Evolutionary conservation across 345 rosid genomes (phyloP).

Genomic region (Citrus inodora): DNA sequence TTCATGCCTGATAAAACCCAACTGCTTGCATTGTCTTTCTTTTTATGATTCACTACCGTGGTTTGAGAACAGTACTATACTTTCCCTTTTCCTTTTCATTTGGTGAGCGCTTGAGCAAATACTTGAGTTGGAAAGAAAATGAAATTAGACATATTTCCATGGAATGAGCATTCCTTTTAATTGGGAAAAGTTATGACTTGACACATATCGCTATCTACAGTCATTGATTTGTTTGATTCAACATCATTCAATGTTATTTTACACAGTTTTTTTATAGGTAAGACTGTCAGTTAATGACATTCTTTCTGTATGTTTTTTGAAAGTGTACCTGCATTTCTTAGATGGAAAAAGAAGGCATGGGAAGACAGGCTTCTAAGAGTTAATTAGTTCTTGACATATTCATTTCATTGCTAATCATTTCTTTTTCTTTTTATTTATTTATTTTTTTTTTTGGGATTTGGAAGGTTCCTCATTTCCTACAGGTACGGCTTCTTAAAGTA

Average conservation of each 20-base stretch:
- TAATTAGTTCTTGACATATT: not conserved
- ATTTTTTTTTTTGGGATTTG: not conserved
- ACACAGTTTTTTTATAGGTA: not conserved
- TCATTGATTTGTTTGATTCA: not conserved
- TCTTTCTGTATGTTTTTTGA: not conserved
- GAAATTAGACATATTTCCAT: not conserved
- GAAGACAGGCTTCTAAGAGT: not conserved
- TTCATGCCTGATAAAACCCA: not conserved
- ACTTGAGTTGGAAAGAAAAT: not conserved
- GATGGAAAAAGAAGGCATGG: not conserved
- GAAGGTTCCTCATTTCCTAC: not conserved
- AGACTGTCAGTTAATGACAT: not conserved
- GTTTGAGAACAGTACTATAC: not conserved
- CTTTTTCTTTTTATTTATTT: too few relatives aligned
- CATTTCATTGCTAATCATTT: not conserved
- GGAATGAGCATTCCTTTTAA: not conserved
- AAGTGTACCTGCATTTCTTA: not conserved
- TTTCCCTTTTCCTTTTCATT: not conserved
- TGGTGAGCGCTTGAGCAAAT: not conserved
- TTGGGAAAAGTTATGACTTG: not conserved
- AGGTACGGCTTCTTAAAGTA: not conserved
- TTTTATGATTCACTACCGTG: not conserved
- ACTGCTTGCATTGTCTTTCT: not conserved
- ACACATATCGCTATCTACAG: not conserved
- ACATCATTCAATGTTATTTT: not conserved